phyloP scores from a whole-genome alignment of 768 basidiomycete species.

The Leccinum longicurvipes region DNA sequence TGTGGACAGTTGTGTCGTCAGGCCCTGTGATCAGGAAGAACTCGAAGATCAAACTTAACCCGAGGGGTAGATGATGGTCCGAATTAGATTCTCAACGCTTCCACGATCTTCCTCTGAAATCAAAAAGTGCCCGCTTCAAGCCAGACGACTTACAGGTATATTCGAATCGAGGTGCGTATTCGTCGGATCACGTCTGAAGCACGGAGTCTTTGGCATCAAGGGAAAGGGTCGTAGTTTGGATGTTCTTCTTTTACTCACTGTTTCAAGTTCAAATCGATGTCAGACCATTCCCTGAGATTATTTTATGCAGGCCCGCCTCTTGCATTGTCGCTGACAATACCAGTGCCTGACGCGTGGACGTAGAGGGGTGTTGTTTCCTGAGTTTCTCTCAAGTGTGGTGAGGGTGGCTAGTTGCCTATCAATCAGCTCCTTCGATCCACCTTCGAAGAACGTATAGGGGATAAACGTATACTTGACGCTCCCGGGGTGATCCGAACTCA shows the following conservation, averaged over 20 bases:
- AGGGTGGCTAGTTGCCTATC: slow-evolving; percentile 32
- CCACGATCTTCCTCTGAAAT: slow-evolving; percentile 30
- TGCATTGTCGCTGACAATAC: slow-evolving; percentile 39
- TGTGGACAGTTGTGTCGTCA: slow-evolving; percentile 11
- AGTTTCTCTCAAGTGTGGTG: slow-evolving; percentile 36
- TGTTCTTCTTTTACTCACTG: slow-evolving; percentile 16
- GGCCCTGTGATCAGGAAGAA: background rate
- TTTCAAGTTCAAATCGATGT: slow-evolving; percentile 35
- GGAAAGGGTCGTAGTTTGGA: background rate
- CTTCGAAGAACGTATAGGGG: background rate
- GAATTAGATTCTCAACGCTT: slow-evolving; percentile 40
- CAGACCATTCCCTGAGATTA: slow-evolving; percentile 34
- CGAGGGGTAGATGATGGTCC: slow-evolving; percentile 43
- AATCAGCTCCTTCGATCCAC: background rate
- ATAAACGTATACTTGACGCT: slow-evolving; percentile 32
- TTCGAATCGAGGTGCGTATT: slow-evolving; percentile 35
- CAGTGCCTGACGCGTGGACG: slow-evolving; percentile 42
- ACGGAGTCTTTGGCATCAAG: background rate
- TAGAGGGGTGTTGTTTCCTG: slow-evolving; percentile 38
- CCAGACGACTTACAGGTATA: slow-evolving; percentile 21
- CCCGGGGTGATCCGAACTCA: slow-evolving; percentile 37
- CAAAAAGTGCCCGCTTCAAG: background rate
- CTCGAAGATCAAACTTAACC: slow-evolving; percentile 22
- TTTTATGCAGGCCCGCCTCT: slow-evolving; percentile 35
- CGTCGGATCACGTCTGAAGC: slow-evolving; percentile 23